Evolutionary conservation across 306 rosid genomes (phyloP).

Genomic region (Hippophae tibetana): DNA sequence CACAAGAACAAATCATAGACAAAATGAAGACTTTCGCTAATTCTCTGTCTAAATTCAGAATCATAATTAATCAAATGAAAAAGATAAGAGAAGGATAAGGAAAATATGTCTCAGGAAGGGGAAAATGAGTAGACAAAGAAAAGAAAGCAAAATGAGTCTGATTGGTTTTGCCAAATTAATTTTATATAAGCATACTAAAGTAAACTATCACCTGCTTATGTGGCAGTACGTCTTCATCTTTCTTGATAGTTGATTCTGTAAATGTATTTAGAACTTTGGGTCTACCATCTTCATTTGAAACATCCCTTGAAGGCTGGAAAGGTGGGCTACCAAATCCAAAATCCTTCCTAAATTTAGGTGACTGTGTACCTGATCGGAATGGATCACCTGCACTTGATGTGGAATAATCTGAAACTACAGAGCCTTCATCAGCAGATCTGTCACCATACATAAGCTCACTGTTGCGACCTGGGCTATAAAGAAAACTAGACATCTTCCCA

Average conservation of each 20-base stretch:
- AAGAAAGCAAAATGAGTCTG: too few relatives aligned
- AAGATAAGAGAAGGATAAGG: too few relatives aligned
- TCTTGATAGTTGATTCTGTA: conserved; percentile 34
- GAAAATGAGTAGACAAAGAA: too few relatives aligned
- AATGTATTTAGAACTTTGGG: conserved; percentile 23
- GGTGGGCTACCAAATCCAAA: conserved; percentile 50
- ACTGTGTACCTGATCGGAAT: conserved; percentile 53
- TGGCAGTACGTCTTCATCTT: conserved; percentile 32
- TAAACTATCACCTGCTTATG: conserved; percentile 38
- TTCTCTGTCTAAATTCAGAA: too few relatives aligned
- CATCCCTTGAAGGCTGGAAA: conserved; percentile 31
- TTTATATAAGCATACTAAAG: too few relatives aligned
- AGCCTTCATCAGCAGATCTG: conserved; percentile 67
- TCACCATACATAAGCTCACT: conserved; percentile 59
- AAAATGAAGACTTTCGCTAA: too few relatives aligned
- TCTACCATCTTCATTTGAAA: conserved; percentile 47
- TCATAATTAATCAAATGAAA: too few relatives aligned
- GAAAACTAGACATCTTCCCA: conserved; percentile 59
- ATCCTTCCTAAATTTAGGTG: conserved; percentile 55
- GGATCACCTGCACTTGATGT: conserved; percentile 63
- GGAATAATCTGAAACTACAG: conserved; percentile 67
- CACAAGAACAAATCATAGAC: too few relatives aligned
- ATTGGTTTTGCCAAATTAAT: too few relatives aligned
- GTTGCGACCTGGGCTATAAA: conserved; percentile 61
- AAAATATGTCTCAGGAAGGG: too few relatives aligned